Evolutionary conservation across 192 early-diverging fungal genomes (phyloP), one percentile per base, ranked within the genome.

Genomic region (Podila epigama): DNA sequence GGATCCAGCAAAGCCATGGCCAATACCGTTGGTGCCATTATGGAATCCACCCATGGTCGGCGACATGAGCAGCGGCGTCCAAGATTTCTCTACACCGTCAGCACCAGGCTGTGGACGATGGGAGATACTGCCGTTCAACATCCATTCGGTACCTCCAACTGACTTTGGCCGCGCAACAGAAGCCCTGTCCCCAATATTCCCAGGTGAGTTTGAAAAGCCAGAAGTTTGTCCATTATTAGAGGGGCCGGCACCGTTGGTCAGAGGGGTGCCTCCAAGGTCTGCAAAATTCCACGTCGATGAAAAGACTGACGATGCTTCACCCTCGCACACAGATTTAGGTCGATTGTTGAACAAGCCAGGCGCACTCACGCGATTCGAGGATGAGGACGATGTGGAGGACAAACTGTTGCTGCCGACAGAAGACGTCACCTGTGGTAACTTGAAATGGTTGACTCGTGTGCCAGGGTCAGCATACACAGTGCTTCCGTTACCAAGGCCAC

Each of bases 61-160:
- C 8, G 73, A 77, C 60, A 68, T 68, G 31, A 77, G 54, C 8
- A 77, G 36, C 2, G 73, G 73, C n/a, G 66, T 68, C 73, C 73
- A 77, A 0, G 73, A 37, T 37, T 77, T 77, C 6, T 77, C 73
- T 44, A 68, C 20, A 10, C 71, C 71, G 34, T 75, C 71, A 7
- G 71, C 59, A 7, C 22, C 59, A 51, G 51, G 18, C 64, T 42
- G 54, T 51, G 64, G 53, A 31, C 48, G 62, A 37, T 55, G 5
- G 56, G 10, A 16, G 58, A 27, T 36, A 11, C 25, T 60, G 27
- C 29, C 31, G 12, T 33, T 55, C 22, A 77, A 31, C 54, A 77
- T 68, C 73, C 73, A 73, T 56, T 86, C 85, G 11, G 78, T 69
- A 16, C 83, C 85, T 35, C 83, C 70, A 32, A 83, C 82, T 32